Percentiles rank a stretch among this genome's conserved stretches.
phyloP scores from a whole-genome alignment of 164 flowering plant genomes.

The Pachysandra terminalis region DNA sequence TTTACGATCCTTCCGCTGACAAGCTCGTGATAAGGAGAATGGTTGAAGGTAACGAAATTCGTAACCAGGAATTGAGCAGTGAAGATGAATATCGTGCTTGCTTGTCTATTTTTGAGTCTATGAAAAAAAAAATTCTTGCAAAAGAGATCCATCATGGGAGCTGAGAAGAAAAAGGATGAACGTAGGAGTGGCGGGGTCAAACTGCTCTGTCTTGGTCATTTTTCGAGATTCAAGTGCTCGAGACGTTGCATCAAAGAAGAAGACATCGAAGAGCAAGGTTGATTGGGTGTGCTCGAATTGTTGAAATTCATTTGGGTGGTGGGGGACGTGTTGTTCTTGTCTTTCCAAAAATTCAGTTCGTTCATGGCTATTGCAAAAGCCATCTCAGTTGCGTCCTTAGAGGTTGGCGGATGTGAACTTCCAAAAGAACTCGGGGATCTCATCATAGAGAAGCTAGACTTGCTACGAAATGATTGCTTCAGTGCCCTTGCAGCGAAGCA shows the following conservation, averaged over 20 bases:
- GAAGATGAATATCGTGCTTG: neutral
- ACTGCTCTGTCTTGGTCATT: neutral
- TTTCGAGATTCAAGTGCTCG: conserved; percentile 2
- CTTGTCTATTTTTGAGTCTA: neutral
- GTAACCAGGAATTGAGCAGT: neutral
- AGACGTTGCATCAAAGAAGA: conserved; percentile 25
- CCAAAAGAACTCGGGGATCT: too few relatives aligned
- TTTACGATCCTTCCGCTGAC: conserved; percentile 27
- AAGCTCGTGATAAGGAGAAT: conserved; percentile 8
- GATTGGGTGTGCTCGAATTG: conserved; percentile 68
- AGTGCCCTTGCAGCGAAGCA: too few relatives aligned
- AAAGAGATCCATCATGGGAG: neutral
- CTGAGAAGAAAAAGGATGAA: neutral
- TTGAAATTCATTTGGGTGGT: conserved; percentile 72
- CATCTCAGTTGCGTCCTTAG: conserved; percentile 35
- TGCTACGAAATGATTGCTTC: too few relatives aligned
- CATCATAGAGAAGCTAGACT: too few relatives aligned
- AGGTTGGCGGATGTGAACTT: conserved; percentile 64
- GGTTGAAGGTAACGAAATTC: neutral
- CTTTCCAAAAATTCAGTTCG: conserved; percentile 29
- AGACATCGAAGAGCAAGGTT: conserved; percentile 47
- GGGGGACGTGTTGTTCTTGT: conserved; percentile 73
- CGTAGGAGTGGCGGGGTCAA: too few relatives aligned
- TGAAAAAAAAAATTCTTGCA: neutral
- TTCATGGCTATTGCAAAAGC: conserved; percentile 53